Percentiles rank a stretch among this genome's conserved stretches.
These are phyloP conservation scores for Tricholoma hemisulphureum DNA, from an alignment of 768 basidiomycete genomes.

Conservation along the genomic window DNA sequence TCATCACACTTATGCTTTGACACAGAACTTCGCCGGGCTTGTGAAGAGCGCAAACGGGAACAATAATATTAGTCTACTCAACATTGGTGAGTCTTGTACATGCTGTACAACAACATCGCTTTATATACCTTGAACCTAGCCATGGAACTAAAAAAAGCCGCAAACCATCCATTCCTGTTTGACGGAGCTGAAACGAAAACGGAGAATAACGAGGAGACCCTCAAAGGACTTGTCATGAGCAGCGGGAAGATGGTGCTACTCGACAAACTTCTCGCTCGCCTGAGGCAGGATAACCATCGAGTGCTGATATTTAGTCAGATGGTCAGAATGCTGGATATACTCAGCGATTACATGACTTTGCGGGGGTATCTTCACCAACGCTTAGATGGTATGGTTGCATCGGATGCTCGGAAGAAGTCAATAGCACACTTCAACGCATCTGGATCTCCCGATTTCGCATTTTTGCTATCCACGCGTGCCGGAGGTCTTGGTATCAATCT, in stretches of 20 bases:
- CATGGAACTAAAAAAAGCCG: conserved; percentile 99
- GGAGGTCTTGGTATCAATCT: conserved; percentile 98
- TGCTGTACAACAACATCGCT: background rate
- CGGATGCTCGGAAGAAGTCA: conserved; percentile 89
- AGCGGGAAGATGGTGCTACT: conserved; percentile 98
- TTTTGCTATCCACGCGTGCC: conserved; percentile 93
- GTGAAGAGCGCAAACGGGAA: conserved; percentile 87
- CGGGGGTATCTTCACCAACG: conserved; percentile 92
- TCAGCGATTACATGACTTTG: conserved; percentile 93
- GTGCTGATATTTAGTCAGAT: conserved; percentile 99
- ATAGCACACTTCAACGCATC: conserved; percentile 97
- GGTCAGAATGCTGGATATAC: conserved; percentile 98
- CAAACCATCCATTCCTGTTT: conserved; percentile 96
- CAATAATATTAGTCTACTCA: conserved; percentile 91
- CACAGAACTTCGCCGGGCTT: conserved; percentile 88
- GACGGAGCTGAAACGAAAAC: conserved; percentile 83
- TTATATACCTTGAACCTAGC: conserved; percentile 43
- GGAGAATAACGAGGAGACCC: conserved; percentile 71
- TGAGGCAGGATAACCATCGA: conserved; percentile 90
- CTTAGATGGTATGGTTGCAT: conserved; percentile 92
- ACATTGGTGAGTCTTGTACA: conserved; percentile 63
- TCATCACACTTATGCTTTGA: conserved; percentile 5
- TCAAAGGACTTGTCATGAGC: conserved; percentile 97
- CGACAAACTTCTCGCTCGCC: conserved; percentile 90
- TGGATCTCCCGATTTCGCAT: conserved; percentile 93